Evolutionary conservation across 2,329 filamentous ascomycete genomes (phyloP).

Genomic region (Dothiorella sarmentorum): DNA sequence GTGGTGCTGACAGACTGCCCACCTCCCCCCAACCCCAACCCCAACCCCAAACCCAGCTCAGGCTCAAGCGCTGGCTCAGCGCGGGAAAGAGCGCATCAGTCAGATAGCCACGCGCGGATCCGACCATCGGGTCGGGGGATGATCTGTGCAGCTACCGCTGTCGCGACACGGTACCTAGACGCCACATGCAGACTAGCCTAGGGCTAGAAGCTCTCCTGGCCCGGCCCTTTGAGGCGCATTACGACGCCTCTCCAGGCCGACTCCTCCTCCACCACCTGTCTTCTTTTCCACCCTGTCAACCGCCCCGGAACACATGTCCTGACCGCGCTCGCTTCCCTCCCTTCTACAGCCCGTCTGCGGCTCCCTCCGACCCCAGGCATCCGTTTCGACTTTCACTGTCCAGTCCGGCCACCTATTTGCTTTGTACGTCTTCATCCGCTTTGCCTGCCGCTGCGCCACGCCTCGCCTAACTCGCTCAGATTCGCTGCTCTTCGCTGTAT

Average conservation of each 20-base stretch:
- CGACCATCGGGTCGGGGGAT: neutral
- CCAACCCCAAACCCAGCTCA: neutral
- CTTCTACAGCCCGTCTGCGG: neutral
- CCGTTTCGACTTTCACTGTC: neutral
- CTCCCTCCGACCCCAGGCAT: neutral
- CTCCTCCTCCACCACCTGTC: slow-evolving; percentile 11
- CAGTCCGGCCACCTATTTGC: neutral
- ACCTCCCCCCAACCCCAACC: neutral
- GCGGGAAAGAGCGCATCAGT: no score
- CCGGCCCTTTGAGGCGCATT: slow-evolving; percentile 9
- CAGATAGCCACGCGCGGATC: slow-evolving; percentile 12
- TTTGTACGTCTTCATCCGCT: neutral
- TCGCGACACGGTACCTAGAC: no score
- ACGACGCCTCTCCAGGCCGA: neutral
- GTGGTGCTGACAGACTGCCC: neutral
- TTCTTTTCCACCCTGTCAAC: neutral
- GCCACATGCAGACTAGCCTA: no score
- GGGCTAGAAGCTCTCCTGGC: no score
- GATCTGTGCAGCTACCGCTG: no score
- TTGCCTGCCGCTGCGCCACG: neutral
- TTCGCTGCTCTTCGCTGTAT: neutral
- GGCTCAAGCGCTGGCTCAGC: neutral
- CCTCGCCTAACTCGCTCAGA: slow-evolving; percentile 3
- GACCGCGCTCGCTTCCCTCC: neutral
- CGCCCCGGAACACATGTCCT: neutral